Conservation (phyloP, 768 basidiomycete species). For the Russula earlei region DNA sequence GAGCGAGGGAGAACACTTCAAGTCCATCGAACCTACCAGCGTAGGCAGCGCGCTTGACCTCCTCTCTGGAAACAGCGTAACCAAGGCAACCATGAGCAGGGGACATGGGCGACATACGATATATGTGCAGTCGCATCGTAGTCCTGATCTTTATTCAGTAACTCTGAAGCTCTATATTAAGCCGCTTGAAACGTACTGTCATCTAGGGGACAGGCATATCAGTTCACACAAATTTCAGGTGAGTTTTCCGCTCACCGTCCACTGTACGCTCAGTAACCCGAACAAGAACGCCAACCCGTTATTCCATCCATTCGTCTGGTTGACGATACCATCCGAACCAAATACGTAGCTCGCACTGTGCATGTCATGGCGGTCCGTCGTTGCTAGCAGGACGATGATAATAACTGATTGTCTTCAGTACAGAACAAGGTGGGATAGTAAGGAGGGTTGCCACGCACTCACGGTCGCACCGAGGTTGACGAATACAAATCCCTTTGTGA, state of each 20-base stretch:
- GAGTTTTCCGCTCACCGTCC: slow-evolving; percentile 52
- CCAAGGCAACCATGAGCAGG: background rate
- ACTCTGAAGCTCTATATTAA: background rate
- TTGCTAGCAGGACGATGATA: slow-evolving; percentile 75
- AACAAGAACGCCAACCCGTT: slow-evolving; percentile 77
- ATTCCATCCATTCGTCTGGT: slow-evolving; percentile 74
- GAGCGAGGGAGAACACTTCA: background rate
- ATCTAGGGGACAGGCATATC: slow-evolving; percentile 32
- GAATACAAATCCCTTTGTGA: slow-evolving; percentile 76
- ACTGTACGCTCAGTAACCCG: slow-evolving; percentile 78
- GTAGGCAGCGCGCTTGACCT: slow-evolving; percentile 71
- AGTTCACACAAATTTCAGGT: background rate
- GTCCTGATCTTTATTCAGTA: slow-evolving; percentile 35
- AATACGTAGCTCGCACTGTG: slow-evolving; percentile 76
- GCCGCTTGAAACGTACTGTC: slow-evolving; percentile 35
- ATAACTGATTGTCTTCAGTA: slow-evolving; percentile 45
- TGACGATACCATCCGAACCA: slow-evolving; percentile 60
- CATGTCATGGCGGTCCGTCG: slow-evolving; percentile 65
- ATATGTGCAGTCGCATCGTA: slow-evolving; percentile 79
- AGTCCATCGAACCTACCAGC: slow-evolving; percentile 36
- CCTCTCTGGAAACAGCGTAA: slow-evolving; percentile 40
- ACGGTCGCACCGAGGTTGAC: slow-evolving; percentile 77
- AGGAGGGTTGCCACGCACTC: slow-evolving; percentile 31
- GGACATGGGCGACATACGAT: slow-evolving; percentile 40
- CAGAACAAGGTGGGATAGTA: background rate